These are phyloP conservation scores for Catharanthus roseus DNA, from an alignment of 257 asterid genomes.

Conservation along the genomic window DNA sequence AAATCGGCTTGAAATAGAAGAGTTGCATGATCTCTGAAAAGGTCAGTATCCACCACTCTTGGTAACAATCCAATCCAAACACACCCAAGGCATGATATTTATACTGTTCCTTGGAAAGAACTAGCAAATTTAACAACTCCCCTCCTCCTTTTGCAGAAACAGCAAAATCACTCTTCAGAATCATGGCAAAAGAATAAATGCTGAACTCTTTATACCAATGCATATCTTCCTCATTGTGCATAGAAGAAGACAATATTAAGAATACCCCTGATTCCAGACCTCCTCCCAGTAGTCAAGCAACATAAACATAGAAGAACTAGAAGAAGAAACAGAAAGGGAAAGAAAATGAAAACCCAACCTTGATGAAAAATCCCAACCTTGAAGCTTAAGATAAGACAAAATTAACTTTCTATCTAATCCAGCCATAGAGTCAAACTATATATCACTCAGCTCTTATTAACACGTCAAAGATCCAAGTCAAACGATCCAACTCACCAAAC, in stretches of 20 bases:
- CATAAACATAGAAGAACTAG: neutral
- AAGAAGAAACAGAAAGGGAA: neutral
- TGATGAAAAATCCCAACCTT: neutral
- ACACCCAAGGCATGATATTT: neutral
- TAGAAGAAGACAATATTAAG: neutral
- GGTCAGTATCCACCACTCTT: neutral
- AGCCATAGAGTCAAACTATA: neutral
- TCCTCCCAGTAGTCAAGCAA: neutral
- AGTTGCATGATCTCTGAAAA: neutral
- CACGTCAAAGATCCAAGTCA: conserved; percentile 5
- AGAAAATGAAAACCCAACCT: too few relatives aligned
- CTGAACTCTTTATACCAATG: neutral
- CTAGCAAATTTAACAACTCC: neutral
- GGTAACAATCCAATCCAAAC: neutral
- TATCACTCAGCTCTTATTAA: neutral
- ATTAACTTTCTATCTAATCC: conserved; percentile 2
- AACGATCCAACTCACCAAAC: conserved; percentile 19
- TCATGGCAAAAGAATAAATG: neutral
- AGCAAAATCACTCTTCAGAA: neutral
- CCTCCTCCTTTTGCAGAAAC: neutral
- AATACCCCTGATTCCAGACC: neutral
- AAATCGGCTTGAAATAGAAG: neutral
- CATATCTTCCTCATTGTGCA: neutral
- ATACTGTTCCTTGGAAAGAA: neutral
- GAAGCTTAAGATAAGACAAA: neutral